A percentile compares a stretch with the other conserved stretches of the same genome.
These are phyloP conservation scores for Fusarium sublunatum DNA, from an alignment of 2,329 filamentous ascomycete species.

Conservation along the genomic window DNA sequence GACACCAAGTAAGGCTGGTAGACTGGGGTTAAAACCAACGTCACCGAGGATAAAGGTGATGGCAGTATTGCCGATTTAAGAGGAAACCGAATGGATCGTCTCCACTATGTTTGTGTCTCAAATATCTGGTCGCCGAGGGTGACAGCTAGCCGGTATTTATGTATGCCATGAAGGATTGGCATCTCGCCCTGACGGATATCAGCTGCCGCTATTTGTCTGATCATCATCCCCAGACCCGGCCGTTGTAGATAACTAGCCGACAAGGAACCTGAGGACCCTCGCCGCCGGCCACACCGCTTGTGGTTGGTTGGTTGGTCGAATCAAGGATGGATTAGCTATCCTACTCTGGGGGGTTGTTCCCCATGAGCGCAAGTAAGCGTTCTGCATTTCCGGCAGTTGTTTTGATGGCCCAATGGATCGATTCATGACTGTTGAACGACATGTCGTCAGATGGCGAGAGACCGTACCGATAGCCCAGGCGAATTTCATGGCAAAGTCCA, in stretches of 20 bases:
- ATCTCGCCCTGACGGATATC: conserved; percentile 26
- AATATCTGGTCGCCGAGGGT: conserved; percentile 27
- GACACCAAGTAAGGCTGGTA: conserved; percentile 20
- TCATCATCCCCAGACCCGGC: conserved; percentile 38
- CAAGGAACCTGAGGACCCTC: conserved; percentile 27
- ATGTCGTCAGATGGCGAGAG: background rate
- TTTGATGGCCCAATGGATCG: conserved; percentile 5
- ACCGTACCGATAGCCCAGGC: background rate
- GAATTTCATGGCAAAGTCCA: background rate
- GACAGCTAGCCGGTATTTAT: conserved; percentile 40
- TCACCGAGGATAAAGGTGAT: conserved; percentile 17
- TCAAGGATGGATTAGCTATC: conserved; percentile 13
- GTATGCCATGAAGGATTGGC: conserved; percentile 22
- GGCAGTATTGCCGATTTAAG: conserved; percentile 16
- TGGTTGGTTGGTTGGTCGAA: conserved; percentile 17
- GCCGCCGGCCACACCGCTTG: conserved; percentile 37
- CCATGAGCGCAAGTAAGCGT: conserved; percentile 14
- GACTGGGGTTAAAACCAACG: conserved; percentile 27
- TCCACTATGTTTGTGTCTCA: conserved; percentile 27
- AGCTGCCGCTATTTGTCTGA: conserved; percentile 35
- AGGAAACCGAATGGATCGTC: conserved; percentile 23
- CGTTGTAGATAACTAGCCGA: conserved; percentile 41
- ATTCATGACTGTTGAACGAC: background rate
- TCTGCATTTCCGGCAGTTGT: conserved; percentile 34
- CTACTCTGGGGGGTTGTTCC: background rate